Conservation (phyloP, 2,329 filamentous ascomycete species). For the Cercospora sojina region DNA sequence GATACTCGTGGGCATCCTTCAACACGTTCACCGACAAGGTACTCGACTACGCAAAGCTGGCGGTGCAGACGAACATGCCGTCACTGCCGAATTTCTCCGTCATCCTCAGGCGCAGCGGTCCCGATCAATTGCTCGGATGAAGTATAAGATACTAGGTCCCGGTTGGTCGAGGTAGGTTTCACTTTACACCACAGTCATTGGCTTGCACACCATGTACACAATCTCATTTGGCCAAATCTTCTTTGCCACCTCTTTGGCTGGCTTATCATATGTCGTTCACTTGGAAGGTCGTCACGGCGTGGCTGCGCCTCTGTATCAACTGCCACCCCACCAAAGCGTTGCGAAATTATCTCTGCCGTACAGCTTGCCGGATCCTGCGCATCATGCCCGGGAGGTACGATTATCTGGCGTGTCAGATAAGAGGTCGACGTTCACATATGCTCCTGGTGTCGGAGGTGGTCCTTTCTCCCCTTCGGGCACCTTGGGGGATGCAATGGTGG, state of each 20-base stretch:
- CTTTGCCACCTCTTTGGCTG: background rate
- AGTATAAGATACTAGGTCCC: background rate
- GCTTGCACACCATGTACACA: background rate
- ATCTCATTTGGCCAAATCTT: background rate
- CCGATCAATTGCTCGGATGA: background rate
- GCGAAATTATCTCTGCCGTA: background rate
- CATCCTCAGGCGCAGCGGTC: background rate
- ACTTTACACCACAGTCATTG: background rate
- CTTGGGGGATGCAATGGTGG: background rate
- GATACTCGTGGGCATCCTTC: background rate
- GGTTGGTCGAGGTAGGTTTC: background rate
- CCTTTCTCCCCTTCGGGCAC: slow-evolving; percentile 7
- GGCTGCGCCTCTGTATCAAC: background rate
- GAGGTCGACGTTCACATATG: background rate
- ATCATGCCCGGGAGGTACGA: background rate
- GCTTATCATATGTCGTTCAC: background rate
- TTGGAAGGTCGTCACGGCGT: background rate
- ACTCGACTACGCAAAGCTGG: background rate
- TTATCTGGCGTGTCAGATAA: background rate
- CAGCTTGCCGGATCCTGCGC: background rate
- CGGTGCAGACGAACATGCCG: background rate
- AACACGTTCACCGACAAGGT: background rate
- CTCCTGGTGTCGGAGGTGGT: slow-evolving; percentile 5
- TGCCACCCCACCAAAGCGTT: background rate
- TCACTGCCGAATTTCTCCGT: background rate